Base-by-base conservation (phyloP, 169 alveolate genomes). In the Ichthyophthirius multifiliis region DNA sequence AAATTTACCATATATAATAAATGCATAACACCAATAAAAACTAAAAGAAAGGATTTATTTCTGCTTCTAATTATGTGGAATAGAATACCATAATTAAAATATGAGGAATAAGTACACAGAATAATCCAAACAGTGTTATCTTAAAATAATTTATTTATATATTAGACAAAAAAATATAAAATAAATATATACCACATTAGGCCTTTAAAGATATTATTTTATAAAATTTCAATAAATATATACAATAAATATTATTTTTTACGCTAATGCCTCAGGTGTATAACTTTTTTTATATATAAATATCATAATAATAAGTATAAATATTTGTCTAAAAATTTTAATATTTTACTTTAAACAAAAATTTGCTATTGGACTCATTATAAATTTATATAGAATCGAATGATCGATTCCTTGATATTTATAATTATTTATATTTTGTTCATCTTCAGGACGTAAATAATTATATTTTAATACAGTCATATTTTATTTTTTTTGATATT, bases 211-310 rank as follows among this genome's bases (percentile, higher is more conserved):
- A 31, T 5, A 12, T 9, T 12, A 65, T n/a, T 10, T 65, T 32
- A 32, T 12, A 9, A n/a, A 35, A 65, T 31, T 34, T 16, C 0
- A 31, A 34, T 31, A 35, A 65, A 4, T 4, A 35, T 34, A 65
- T 30, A 18, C 6, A 31, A 65, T 31, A 4, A 15, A 9, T 30
- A 65, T 65, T 31, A 35, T 31, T 0, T n/a, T 4, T 67, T 67
- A 67, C 77, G 77, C 77, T 39, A 67, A 67, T 4, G 43, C 12
- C 15, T 34, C 77, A 12, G 77, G 77, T 5, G 30, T 37, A 67
- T 34, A 67, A 0, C 75, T 65, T 9, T 67, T 67, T 41, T 12
- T 12, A 37, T 0, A 39, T 39, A 35, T n/a, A 37, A 37, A 39
- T 18, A 65, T 5, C 13, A 15, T 13, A 27, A 16, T 12, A 48